Conservation (phyloP, 2,329 filamentous ascomycete genomes). For the Botrytis fabae region DNA sequence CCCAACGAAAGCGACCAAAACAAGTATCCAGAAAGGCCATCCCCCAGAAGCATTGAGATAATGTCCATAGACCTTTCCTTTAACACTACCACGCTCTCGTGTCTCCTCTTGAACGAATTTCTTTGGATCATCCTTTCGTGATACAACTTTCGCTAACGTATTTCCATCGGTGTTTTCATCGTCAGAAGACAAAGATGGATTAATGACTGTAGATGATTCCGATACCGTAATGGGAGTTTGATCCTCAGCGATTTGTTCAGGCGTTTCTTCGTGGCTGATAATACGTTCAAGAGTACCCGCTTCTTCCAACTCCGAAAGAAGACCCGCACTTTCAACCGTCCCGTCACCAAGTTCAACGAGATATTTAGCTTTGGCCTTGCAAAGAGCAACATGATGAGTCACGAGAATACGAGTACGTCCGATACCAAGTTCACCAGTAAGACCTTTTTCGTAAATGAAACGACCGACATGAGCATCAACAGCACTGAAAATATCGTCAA, state of each 20-base stretch:
- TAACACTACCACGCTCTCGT: slow-evolving; percentile 70
- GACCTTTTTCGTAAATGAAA: slow-evolving; percentile 74
- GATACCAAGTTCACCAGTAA: slow-evolving; percentile 67
- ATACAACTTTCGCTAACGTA: slow-evolving; percentile 51
- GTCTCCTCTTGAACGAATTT: slow-evolving; percentile 77
- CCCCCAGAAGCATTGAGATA: slow-evolving; percentile 70
- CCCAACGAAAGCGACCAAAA: slow-evolving; percentile 54
- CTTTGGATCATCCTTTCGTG: slow-evolving; percentile 52
- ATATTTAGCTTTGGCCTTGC: slow-evolving; percentile 70
- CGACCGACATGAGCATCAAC: slow-evolving; percentile 80
- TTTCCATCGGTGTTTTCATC: slow-evolving; percentile 46
- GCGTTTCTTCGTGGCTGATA: slow-evolving; percentile 54
- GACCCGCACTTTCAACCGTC: slow-evolving; percentile 61
- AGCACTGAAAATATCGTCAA: slow-evolving; percentile 82
- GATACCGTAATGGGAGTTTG: slow-evolving; percentile 41
- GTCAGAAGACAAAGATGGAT: slow-evolving; percentile 52
- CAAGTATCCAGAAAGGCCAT: slow-evolving; percentile 57
- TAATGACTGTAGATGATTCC: slow-evolving; percentile 50
- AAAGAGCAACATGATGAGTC: slow-evolving; percentile 76
- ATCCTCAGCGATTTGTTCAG: slow-evolving; percentile 50
- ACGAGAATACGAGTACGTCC: slow-evolving; percentile 75
- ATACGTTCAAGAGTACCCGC: slow-evolving; percentile 58
- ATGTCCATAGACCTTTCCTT: slow-evolving; percentile 62
- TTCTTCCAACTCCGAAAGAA: slow-evolving; percentile 62
- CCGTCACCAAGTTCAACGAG: slow-evolving; percentile 73